phyloP scores from a whole-genome alignment of 805 yeast genomes.

The Barnettozyma wickerhamii region DNA sequence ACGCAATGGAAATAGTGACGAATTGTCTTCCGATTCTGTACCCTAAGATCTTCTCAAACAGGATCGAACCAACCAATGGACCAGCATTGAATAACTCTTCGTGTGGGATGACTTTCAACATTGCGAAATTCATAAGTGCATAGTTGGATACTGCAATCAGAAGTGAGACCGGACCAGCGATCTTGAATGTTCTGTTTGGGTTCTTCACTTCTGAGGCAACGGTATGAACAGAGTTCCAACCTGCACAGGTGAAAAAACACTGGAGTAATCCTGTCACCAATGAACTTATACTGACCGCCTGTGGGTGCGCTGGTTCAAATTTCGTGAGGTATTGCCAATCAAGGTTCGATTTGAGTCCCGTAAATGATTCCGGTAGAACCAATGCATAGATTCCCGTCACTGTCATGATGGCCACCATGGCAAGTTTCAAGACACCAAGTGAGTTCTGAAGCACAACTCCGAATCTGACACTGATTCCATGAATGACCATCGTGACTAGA shows the following conservation, averaged over 20 bases:
- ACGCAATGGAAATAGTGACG: constrained; percentile 51
- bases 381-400: constrained; percentile 55
- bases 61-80: constrained; percentile 53
- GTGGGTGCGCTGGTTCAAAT: constrained; percentile 23
- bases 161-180: constrained; percentile 58
- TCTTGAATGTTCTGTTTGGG: constrained; percentile 51
- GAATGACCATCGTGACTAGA: constrained; percentile 36
- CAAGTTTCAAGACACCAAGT: constrained; percentile 57
- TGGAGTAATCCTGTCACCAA: constrained; percentile 53
- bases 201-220: constrained; percentile 58
- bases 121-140: constrained; percentile 49
- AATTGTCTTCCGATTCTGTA: constrained; percentile 46
- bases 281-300: constrained; percentile 36
- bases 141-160: constrained; percentile 44
- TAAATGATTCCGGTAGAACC: constrained; percentile 38
- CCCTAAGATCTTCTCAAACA: constrained; percentile 56
- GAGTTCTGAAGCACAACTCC: constrained; percentile 61
- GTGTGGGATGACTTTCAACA: constrained; percentile 48
- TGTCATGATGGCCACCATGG: constrained; percentile 49
- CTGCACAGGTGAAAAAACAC: constrained; percentile 56
- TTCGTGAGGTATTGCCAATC: constrained; percentile 26
- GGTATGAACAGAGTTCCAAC: constrained; percentile 61
- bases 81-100: constrained; percentile 52
- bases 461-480: constrained; percentile 53
- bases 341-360: constrained; percentile 38